These are phyloP conservation scores for Goffeauzyma gilvescens DNA, from an alignment of 768 basidiomycete species.

Conservation along the genomic window DNA sequence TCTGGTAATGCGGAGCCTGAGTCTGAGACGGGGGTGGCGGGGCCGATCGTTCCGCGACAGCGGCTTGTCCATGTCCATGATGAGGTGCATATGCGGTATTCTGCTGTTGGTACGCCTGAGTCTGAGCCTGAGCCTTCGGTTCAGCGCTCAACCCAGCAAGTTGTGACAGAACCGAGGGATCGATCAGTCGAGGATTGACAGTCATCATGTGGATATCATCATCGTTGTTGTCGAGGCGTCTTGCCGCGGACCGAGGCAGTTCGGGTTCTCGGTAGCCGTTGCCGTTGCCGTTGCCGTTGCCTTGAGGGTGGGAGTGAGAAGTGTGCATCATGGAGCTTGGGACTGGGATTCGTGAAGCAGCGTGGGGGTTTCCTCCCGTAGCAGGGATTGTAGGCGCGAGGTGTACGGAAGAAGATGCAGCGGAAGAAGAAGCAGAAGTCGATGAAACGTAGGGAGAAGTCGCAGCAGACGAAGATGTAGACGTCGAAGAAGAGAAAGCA, in stretches of 20 bases:
- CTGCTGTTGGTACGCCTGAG: neutral
- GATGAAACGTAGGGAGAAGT: no score
- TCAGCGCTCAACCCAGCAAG: conserved; percentile 13
- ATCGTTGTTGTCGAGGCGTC: conserved; percentile 4
- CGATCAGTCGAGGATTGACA: conserved; percentile 36
- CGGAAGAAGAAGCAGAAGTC: no score
- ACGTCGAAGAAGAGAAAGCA: no score
- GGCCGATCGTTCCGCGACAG: no score
- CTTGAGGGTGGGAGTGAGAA: conserved; percentile 9
- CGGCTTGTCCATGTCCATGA: no score
- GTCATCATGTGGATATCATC: conserved; percentile 63
- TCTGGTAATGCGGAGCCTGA: no score
- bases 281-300: conserved; percentile 1
- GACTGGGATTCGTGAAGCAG: no score
- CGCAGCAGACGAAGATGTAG: no score
- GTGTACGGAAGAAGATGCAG: no score
- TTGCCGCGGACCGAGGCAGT: conserved; percentile 3
- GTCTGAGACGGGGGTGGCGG: no score
- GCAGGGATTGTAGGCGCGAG: no score
- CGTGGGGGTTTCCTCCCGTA: neutral
- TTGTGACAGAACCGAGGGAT: conserved; percentile 24
- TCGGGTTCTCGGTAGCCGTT: conserved; percentile 4
- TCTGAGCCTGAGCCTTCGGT: conserved; percentile 9
- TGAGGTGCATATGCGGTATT: no score
- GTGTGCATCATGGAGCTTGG: conserved; percentile 17